Conservation (phyloP, 129 eudicot species). For the Mikania micrantha region DNA sequence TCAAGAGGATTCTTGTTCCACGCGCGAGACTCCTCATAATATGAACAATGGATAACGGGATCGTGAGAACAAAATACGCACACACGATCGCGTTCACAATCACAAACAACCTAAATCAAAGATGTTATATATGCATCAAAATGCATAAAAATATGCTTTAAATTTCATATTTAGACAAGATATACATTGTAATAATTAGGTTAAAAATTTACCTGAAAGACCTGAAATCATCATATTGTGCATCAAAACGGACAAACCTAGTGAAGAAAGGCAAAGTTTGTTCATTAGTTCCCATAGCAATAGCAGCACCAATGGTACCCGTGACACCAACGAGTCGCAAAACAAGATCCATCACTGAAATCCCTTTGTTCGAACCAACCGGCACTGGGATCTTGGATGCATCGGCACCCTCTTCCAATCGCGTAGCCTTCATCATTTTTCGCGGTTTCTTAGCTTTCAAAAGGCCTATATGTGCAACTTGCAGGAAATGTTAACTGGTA, state of each 20-base stretch:
- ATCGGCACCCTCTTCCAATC: slow-evolving; percentile 39
- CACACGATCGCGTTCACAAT: slow-evolving; percentile 49
- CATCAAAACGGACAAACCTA: slow-evolving; percentile 37
- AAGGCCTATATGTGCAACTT: slow-evolving; percentile 9
- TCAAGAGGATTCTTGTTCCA: slow-evolving; percentile 37
- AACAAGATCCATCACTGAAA: slow-evolving; percentile 57
- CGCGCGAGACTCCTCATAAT: slow-evolving; percentile 39
- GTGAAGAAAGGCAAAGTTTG: slow-evolving; percentile 60
- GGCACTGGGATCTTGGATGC: slow-evolving; percentile 33
- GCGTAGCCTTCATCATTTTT: slow-evolving; percentile 33
- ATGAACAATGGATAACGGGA: slow-evolving; percentile 50
- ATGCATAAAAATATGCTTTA: no score
- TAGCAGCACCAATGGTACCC: slow-evolving; percentile 65
- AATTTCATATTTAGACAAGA: neutral
- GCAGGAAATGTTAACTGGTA: slow-evolving; percentile 8
- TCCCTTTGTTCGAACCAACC: slow-evolving; percentile 34
- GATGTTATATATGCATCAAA: neutral
- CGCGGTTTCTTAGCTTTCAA: neutral
- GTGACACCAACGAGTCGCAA: slow-evolving; percentile 44
- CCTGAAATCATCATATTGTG: slow-evolving; percentile 65
- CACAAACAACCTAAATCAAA: slow-evolving; percentile 49
- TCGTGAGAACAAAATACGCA: slow-evolving; percentile 50
- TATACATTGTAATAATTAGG: neutral
- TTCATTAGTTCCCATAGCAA: slow-evolving; percentile 74
- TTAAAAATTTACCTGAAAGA: slow-evolving; percentile 47